Evolutionary conservation across 2,329 filamentous ascomycete species (phyloP), one percentile per base, ranked within the genome.

Genomic region (Pestalotiopsis sp.): DNA sequence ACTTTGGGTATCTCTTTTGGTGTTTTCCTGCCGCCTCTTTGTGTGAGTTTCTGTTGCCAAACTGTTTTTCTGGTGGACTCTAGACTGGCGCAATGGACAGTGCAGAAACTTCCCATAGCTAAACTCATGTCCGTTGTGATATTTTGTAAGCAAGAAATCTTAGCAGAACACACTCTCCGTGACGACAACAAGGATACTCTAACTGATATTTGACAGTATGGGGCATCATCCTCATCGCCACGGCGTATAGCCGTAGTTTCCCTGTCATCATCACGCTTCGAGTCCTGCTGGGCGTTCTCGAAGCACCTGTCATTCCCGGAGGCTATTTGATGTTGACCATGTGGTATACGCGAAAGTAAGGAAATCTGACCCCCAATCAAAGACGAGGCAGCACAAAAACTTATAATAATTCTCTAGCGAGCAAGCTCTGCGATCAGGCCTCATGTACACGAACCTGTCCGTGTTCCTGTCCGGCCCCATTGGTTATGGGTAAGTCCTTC

Each of bases 401-500:
- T 20, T 13, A 11, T 58, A 17, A 65, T 2, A 22, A 56, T 10
- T 20, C 10, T 17, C 26, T 24, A 67, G 65, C 13, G 66, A 68
- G 62, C 66, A 68, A 35, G 39, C 66, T 4, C 56, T 68, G 1
- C 61, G 66, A 17, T 65, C 66, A 7, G 66, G 66, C 17, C 56
- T 68, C n/a, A 68, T 68, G 66, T 68, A 68, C 24, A 68, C 66
- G 9, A 68, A 68, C 39, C 62, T 68, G 6, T 68, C 66, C 1
- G 66, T 68, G 11, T 62, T 68, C n/a, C 35, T 68, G 1, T 65
- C 66, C 17, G 66, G 66, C 0, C 66, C 66, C 1, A 65, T 68
- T 35, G 66, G 66, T 1, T 68, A 68, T 20, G 66, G 66, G 63
- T 55, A 30, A 44, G 61, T 48, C n/a, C 7, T n/a, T n/a, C 13